Percentiles rank a stretch among this genome's conserved stretches.
These are phyloP conservation scores for Cinnamomum chago DNA, from an alignment of 164 flowering plant genomes.

Conservation along the genomic window DNA sequence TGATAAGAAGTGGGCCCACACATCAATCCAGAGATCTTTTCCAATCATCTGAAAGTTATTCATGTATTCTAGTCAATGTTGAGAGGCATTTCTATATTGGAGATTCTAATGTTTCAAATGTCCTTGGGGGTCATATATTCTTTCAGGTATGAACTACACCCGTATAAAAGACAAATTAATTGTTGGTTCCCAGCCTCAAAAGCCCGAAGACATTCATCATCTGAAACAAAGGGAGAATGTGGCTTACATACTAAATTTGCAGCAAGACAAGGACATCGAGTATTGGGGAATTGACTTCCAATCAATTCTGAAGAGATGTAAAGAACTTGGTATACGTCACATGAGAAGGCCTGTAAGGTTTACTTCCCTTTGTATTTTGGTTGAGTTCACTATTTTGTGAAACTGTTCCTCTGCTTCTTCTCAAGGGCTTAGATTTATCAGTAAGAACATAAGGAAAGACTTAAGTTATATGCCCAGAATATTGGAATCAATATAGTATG, in stretches of 20 bases:
- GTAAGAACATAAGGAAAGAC: no score
- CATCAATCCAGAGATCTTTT: background rate
- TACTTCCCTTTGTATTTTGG: background rate
- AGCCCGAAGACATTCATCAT: conserved; percentile 83
- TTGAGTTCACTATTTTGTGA: background rate
- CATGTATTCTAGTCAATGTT: background rate
- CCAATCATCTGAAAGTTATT: background rate
- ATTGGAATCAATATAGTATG: no score
- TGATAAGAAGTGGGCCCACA: no score
- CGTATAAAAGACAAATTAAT: conserved; percentile 63
- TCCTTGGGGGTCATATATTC: background rate
- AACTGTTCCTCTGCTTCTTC: background rate
- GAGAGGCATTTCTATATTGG: background rate
- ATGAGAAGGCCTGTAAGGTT: conserved; percentile 91
- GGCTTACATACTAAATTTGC: conserved; percentile 85
- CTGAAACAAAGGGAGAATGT: conserved; percentile 68
- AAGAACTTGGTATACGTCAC: conserved; percentile 63
- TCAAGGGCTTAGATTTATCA: background rate
- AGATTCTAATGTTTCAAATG: background rate
- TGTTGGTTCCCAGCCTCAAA: conserved; percentile 97
- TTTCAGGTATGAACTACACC: conserved; percentile 88
- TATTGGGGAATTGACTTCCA: conserved; percentile 81
- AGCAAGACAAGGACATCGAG: conserved; percentile 82
- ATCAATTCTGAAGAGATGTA: conserved; percentile 53
- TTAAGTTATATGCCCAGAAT: no score